Evolutionary conservation across 805 yeast genomes (phyloP), one percentile per base, ranked within the genome.

Genomic region (Spathaspora hagerdaliae): DNA sequence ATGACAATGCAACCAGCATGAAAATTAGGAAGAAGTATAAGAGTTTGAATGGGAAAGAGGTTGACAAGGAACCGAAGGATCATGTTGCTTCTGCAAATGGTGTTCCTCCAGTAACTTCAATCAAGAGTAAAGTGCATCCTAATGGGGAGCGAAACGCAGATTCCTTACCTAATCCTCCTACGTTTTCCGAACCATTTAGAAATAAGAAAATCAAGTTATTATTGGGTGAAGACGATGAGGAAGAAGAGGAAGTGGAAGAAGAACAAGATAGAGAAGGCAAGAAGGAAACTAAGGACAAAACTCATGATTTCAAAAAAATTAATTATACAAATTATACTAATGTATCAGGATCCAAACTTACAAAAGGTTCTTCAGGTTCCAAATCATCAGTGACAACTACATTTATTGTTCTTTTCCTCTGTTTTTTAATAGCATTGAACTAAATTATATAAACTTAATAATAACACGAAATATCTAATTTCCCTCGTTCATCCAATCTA

Each of bases 401-500:
- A 29, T 29, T 29, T 11, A 29, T 29, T 29, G 9, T 29, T 29
- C 32, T 29, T 11, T 29, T 11, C 5, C 9, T 34, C 14, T 34
- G 36, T n/a, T 34, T 34, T 34, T 13, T 34, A 34, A 3, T 34
- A 11, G 36, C 36, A 9, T 34, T 34, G 19, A n/a, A 34, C 36
- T 34, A 34, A n/a, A 13, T 13, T 34, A 34, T 34, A 34, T 14
- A 34, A 11, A 29, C 32, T 3, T 29, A 9, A 29, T 29, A 5
- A 9, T 9, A 29, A 29, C 32, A 29, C 32, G 32, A 27, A 11
- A 29, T 43, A 13, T 27, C 34, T 44, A 36, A 37, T 13, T 19
- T 14, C 31, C 40, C 64, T 89, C 96, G 59, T 90, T 84, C 85
- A 91, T 84, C 95, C 96, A 90, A 44, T 82, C 87, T 47, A 90